These are phyloP conservation scores for Cucumis cinereus DNA, from an alignment of 306 rosid species.

Conservation along the genomic window DNA sequence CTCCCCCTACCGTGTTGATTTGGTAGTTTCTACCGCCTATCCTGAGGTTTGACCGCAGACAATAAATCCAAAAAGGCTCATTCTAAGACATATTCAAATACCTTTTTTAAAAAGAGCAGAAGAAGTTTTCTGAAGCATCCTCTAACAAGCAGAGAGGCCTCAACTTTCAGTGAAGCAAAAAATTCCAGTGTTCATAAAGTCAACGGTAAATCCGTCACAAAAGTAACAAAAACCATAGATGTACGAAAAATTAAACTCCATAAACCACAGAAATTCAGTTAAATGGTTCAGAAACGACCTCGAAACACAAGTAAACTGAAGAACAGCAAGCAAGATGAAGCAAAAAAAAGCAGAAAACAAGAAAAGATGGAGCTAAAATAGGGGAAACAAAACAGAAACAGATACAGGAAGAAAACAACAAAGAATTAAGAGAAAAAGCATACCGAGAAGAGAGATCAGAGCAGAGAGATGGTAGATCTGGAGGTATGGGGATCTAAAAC, in stretches of 20 bases:
- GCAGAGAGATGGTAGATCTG: constrained; percentile 15
- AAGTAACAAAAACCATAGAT: neutral
- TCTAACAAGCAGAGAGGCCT: neutral
- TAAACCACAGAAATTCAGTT: neutral
- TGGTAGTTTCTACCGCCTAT: constrained; percentile 4
- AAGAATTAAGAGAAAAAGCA: neutral
- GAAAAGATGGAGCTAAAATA: neutral
- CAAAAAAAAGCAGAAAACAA: neutral
- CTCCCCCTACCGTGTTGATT: neutral
- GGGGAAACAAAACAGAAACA: neutral
- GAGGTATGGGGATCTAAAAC: constrained; percentile 7
- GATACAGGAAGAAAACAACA: neutral
- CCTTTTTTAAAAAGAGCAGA: neutral
- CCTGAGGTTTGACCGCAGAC: neutral
- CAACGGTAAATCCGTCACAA: neutral
- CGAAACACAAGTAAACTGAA: neutral
- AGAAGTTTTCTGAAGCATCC: neutral
- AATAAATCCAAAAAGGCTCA: neutral
- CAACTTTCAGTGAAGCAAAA: neutral
- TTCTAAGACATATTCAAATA: neutral
- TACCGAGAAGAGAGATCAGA: constrained; percentile 10
- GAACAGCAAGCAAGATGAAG: neutral
- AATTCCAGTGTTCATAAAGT: neutral
- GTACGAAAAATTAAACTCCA: neutral
- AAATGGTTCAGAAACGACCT: neutral